Evolutionary conservation across 2,329 filamentous ascomycete genomes (phyloP).

Genomic region (Dactylellina leptospora): DNA sequence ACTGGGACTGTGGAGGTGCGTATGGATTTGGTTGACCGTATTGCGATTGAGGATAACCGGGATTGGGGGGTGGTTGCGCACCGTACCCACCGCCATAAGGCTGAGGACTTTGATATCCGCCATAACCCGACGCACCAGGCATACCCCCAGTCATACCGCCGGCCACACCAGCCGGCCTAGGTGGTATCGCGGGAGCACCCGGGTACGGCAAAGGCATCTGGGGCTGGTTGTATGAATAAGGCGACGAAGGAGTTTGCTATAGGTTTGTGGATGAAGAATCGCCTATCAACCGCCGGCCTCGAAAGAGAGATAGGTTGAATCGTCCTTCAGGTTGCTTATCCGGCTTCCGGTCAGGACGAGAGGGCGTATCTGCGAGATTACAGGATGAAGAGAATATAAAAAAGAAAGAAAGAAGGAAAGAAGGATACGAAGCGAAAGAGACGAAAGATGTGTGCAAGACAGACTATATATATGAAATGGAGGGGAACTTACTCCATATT

Average conservation of each 20-base stretch:
- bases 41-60: slow-evolving; percentile 12
- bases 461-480: slow-evolving; percentile 2
- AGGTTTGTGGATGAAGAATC: slow-evolving; percentile 43
- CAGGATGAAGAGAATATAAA: slow-evolving; percentile 1
- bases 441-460: slow-evolving; percentile 1
- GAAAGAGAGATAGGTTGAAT: slow-evolving; percentile 50
- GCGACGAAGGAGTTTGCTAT: slow-evolving; percentile 47
- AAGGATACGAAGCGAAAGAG: neutral
- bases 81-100: slow-evolving; percentile 19
- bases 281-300: slow-evolving; percentile 51
- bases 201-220: slow-evolving; percentile 21
- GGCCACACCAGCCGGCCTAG: slow-evolving; percentile 28
- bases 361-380: slow-evolving; percentile 6
- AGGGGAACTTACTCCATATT: slow-evolving; percentile 52
- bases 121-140: slow-evolving; percentile 15
- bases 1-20: slow-evolving; percentile 32
- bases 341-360: slow-evolving; percentile 49
- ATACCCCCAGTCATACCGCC: neutral
- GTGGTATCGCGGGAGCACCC: slow-evolving; percentile 43
- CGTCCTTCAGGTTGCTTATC: slow-evolving; percentile 51
- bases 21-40: slow-evolving; percentile 48
- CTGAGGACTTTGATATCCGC: slow-evolving; percentile 41
- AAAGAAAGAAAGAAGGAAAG: slow-evolving; percentile 9
- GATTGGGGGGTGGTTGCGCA: slow-evolving; percentile 14
- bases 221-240: slow-evolving; percentile 30